These are phyloP conservation scores for Lachancea waltii DNA, from an alignment of 805 yeast species.

Conservation along the genomic window DNA sequence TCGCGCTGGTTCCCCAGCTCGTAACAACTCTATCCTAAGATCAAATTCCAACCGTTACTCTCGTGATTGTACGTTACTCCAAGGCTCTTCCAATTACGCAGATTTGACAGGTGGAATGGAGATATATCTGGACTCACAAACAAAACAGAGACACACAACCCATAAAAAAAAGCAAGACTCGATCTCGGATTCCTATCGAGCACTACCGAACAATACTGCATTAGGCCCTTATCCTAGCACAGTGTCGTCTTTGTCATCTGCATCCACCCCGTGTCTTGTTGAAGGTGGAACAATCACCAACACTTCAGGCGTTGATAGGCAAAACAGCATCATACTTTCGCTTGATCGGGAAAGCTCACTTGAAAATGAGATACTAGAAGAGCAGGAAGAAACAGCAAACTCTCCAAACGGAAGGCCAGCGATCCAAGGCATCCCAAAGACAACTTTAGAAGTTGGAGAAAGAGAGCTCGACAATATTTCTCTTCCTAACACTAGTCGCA, in stretches of 20 bases:
- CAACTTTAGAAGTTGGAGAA: constrained; percentile 14
- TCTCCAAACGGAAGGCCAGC: constrained; percentile 16
- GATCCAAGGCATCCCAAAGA: constrained; percentile 14
- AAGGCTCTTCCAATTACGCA: constrained; percentile 10
- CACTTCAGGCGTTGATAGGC: constrained; percentile 1
- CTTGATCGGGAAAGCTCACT: constrained; percentile 9
- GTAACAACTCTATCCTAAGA: constrained; percentile 27
- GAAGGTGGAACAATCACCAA: constrained; percentile 6
- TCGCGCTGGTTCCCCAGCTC: constrained; percentile 27
- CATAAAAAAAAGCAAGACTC: constrained; percentile 31
- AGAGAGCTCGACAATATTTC: constrained; percentile 11
- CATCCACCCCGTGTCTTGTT: constrained; percentile 20
- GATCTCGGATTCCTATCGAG: constrained; percentile 21
- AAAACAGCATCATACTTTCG: constrained; percentile 12
- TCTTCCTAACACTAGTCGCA: constrained; percentile 5
- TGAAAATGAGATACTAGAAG: constrained; percentile 12
- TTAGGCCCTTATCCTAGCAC: constrained; percentile 8
- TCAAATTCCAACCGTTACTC: constrained; percentile 25
- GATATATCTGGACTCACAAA: constrained; percentile 23
- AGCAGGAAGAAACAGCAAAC: constrained; percentile 15
- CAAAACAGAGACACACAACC: constrained; percentile 8
- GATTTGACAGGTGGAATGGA: constrained; percentile 11
- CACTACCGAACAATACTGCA: constrained; percentile 9
- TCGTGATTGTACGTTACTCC: constrained; percentile 22
- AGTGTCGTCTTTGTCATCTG: constrained; percentile 14